A percentile compares a stretch with the other conserved stretches of the same genome.
Evolutionary conservation across 306 rosid species (phyloP).

Genomic region (Datisca glomerata): DNA sequence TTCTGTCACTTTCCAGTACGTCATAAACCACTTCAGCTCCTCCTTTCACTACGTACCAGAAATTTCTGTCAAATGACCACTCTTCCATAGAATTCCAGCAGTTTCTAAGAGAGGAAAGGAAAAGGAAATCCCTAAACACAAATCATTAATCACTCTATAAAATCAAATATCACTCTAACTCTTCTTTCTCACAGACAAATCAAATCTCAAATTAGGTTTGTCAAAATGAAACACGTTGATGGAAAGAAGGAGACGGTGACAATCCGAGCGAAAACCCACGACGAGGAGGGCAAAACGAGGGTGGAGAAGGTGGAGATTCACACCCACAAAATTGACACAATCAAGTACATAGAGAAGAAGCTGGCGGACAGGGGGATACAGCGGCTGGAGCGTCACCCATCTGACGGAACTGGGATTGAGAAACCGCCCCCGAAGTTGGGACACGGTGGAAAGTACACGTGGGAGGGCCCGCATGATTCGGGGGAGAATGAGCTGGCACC

Average conservation of each 20-base stretch:
- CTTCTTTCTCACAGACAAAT: too few species aligned
- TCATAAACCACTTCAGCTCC: too few species aligned
- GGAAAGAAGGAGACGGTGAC: constrained; percentile 38
- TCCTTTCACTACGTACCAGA: too few species aligned
- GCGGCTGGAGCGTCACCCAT: constrained; percentile 65
- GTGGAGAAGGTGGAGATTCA: constrained; percentile 39
- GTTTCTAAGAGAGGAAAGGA: too few species aligned
- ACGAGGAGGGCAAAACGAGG: constrained; percentile 54
- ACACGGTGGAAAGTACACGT: constrained; percentile 73
- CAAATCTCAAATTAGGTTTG: too few species aligned
- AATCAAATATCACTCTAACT: too few species aligned
- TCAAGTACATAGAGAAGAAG: constrained; percentile 59
- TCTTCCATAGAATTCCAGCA: too few species aligned
- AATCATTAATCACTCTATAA: too few species aligned
- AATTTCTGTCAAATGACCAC: too few species aligned
- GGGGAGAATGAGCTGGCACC: constrained; percentile 26
- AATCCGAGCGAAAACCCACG: constrained; percentile 41
- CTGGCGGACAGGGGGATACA: constrained; percentile 48
- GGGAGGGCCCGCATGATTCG: constrained; percentile 62
- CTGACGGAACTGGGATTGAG: constrained; percentile 30
- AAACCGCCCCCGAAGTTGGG: constrained; percentile 54
- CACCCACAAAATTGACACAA: constrained; percentile 47
- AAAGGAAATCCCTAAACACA: too few species aligned
- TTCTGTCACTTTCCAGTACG: too few species aligned
- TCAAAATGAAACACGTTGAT: constrained; percentile 46